Evolutionary conservation across 306 rosid genomes (phyloP).

Genomic region (Aeschynomene evenia): DNA sequence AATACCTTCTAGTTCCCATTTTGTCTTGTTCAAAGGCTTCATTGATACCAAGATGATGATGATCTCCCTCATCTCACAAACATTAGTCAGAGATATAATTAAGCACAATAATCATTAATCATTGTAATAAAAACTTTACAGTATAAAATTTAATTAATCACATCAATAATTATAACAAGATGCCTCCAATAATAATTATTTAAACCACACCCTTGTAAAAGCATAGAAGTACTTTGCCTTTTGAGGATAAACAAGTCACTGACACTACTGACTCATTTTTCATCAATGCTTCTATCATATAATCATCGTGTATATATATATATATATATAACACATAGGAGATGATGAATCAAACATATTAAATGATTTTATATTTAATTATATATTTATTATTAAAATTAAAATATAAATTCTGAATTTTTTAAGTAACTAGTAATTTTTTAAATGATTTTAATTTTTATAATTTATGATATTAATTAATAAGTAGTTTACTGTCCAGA

Average conservation of each 20-base stretch:
- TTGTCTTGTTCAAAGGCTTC: constrained; percentile 25
- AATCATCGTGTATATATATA: too few relatives aligned
- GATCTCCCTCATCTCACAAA: background rate
- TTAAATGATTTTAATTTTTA: too few relatives aligned
- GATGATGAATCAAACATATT: too few relatives aligned
- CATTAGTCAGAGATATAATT: background rate
- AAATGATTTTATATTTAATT: too few relatives aligned
- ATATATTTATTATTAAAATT: too few relatives aligned
- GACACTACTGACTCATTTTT: constrained; percentile 11
- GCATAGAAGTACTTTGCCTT: background rate
- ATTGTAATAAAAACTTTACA: background rate
- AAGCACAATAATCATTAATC: constrained; percentile 13
- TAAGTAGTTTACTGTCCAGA: too few relatives aligned
- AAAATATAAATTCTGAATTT: too few relatives aligned
- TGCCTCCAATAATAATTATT: background rate
- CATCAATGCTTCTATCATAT: background rate
- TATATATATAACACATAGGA: too few relatives aligned
- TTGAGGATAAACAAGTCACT: background rate
- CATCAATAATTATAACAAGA: background rate
- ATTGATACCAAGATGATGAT: constrained; percentile 5
- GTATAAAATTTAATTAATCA: background rate
- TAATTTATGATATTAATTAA: too few relatives aligned
- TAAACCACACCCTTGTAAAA: background rate
- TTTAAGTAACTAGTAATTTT: too few relatives aligned
- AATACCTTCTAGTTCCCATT: constrained; percentile 11